Evolutionary conservation across 2,329 filamentous ascomycete species (phyloP).

Genomic region (Coniochaeta sp.): DNA sequence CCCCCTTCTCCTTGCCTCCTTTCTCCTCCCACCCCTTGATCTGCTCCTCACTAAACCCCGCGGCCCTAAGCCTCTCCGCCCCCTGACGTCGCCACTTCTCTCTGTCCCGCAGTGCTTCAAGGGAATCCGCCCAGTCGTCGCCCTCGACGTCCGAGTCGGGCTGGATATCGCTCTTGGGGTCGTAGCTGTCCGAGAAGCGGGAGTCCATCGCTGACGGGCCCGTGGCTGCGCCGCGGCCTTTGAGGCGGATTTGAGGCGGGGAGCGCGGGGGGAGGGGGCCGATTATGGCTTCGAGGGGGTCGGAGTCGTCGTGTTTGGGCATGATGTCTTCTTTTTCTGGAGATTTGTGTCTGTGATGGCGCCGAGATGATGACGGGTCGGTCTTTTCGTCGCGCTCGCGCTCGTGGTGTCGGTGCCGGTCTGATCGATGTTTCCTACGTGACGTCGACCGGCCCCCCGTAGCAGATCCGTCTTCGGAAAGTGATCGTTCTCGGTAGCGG

Average conservation of each 20-base stretch:
- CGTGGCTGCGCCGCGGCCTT: slow-evolving; percentile 63
- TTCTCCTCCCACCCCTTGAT: slow-evolving; percentile 69
- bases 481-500: neutral
- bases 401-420: neutral
- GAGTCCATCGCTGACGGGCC: slow-evolving; percentile 65
- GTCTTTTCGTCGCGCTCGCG: neutral
- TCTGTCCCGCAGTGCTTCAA: slow-evolving; percentile 72
- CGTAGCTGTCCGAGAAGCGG: slow-evolving; percentile 65
- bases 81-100: slow-evolving; percentile 70
- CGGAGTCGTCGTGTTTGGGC: slow-evolving; percentile 47
- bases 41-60: slow-evolving; percentile 71
- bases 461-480: neutral
- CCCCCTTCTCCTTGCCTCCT: slow-evolving; percentile 48
- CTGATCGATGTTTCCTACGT: neutral
- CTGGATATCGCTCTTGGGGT: slow-evolving; percentile 49
- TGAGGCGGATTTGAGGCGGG: slow-evolving; percentile 39
- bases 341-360: slow-evolving; percentile 3
- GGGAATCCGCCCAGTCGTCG: slow-evolving; percentile 71
- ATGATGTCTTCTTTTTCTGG: too few relatives aligned
- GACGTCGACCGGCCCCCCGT: neutral
- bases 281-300: slow-evolving; percentile 69
- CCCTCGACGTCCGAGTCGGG: slow-evolving; percentile 39
- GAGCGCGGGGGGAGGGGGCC: slow-evolving; percentile 63
- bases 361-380: slow-evolving; percentile 5
- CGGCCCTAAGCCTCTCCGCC: slow-evolving; percentile 66